These are phyloP conservation scores for Insectozyma bohioensis DNA, from an alignment of 1,139 yeast species.

Conservation along the genomic window DNA sequence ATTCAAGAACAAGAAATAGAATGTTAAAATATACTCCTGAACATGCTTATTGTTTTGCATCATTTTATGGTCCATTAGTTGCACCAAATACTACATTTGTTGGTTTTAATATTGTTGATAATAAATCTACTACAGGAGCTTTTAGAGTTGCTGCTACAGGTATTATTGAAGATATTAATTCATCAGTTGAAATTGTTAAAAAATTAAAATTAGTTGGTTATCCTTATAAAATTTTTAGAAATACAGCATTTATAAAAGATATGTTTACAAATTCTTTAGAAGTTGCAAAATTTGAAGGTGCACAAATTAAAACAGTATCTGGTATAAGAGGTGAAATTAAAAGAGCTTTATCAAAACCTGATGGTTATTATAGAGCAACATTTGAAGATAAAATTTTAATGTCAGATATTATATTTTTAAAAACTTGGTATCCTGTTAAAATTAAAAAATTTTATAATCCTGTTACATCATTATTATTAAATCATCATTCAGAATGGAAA, in stretches of 20 bases:
- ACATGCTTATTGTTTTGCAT: conserved; percentile 94
- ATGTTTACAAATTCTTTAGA: conserved; percentile 93
- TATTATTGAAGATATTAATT: conserved; percentile 88
- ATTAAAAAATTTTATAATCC: conserved; percentile 93
- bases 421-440: conserved; percentile 96
- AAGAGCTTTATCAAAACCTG: conserved; percentile 90
- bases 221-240: conserved; percentile 90
- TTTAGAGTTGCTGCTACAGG: conserved; percentile 99
- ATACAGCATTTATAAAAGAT: conserved; percentile 95
- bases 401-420: conserved; percentile 84
- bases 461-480: conserved; percentile 80
- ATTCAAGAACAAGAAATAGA: conserved; percentile 95
- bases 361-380: conserved; percentile 97
- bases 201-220: conserved; percentile 93
- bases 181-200: conserved; percentile 88
- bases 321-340: conserved; percentile 98
- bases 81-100: conserved; percentile 98
- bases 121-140: conserved; percentile 79
- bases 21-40: conserved; percentile 98
- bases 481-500: conserved; percentile 82
- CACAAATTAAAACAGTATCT: conserved; percentile 91
- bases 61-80: conserved; percentile 95
- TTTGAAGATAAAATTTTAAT: conserved; percentile 93
- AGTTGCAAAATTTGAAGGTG: conserved; percentile 98
- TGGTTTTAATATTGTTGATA: conserved; percentile 87